phyloP scores from a whole-genome alignment of 257 asterid genomes.

The Solanum chiquidenum region DNA sequence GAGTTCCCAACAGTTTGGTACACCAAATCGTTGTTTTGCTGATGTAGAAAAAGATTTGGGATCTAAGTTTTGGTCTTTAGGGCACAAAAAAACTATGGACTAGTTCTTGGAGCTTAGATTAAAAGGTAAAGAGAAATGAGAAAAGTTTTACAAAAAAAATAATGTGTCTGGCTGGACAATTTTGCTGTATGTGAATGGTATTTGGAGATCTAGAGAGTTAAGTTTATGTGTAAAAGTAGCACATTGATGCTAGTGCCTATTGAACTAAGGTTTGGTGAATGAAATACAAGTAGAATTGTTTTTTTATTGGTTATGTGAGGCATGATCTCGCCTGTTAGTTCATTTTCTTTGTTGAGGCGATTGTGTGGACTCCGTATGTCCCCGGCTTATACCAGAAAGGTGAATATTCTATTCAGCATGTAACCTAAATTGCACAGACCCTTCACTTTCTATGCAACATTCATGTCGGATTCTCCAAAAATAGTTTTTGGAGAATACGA shows the following conservation, averaged over 20 bases:
- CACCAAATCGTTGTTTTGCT: background rate
- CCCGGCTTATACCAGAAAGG: too few relatives aligned
- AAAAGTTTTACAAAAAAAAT: background rate
- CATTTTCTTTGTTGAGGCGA: background rate
- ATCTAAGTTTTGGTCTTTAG: background rate
- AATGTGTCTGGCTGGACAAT: background rate
- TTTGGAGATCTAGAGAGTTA: background rate
- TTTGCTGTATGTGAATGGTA: background rate
- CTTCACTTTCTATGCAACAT: background rate
- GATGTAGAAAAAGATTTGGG: background rate
- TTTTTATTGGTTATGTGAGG: background rate
- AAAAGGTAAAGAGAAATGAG: background rate
- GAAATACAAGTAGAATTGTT: background rate
- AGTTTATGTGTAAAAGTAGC: background rate
- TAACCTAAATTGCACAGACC: background rate
- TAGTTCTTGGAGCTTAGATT: background rate
- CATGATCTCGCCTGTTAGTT: background rate
- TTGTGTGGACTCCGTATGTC: background rate
- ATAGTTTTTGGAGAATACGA: background rate
- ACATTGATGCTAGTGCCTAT: background rate
- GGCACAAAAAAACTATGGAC: background rate
- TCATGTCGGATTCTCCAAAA: background rate
- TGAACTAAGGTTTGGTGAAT: background rate
- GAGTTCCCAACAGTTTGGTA: background rate
- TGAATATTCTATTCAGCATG: too few relatives aligned